phyloP scores from a whole-genome alignment of 257 asterid genomes.

The Nicotiana paniculata region DNA sequence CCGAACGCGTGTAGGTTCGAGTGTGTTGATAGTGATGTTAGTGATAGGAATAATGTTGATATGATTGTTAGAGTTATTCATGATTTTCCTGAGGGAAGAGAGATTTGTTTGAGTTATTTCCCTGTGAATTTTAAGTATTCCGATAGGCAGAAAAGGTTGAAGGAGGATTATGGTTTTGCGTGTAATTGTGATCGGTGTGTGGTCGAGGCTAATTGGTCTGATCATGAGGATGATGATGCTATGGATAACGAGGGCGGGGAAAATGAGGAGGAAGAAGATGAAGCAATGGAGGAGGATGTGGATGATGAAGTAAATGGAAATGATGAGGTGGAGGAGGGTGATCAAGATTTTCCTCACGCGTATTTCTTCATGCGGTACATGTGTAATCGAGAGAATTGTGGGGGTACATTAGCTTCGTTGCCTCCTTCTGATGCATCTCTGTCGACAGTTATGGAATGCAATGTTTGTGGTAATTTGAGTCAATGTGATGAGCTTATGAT shows the following conservation, averaged over 20 bases:
- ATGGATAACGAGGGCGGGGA: constrained; percentile 20
- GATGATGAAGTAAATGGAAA: constrained; percentile 30
- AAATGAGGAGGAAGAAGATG: constrained; percentile 17
- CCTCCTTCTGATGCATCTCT: constrained; percentile 43
- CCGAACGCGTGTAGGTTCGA: constrained; percentile 96
- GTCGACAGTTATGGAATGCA: constrained; percentile 69
- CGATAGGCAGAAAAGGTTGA: constrained; percentile 77
- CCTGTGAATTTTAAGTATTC: constrained; percentile 71
- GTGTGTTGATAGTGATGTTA: constrained; percentile 47
- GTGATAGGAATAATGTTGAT: constrained; percentile 28
- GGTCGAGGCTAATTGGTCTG: constrained; percentile 93
- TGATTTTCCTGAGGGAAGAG: constrained; percentile 66
- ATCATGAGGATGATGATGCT: constrained; percentile 51
- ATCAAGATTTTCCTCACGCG: constrained; percentile 69
- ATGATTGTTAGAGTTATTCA: constrained; percentile 68
- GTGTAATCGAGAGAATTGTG: constrained; percentile 71
- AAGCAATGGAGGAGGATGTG: constrained; percentile 43
- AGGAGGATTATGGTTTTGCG: constrained; percentile 74
- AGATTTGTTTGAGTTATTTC: constrained; percentile 83
- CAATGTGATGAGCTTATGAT: constrained; percentile 25
- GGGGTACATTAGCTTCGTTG: constrained; percentile 91
- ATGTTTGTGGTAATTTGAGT: constrained; percentile 71
- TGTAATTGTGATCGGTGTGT: constrained; percentile 89
- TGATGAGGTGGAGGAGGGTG: constrained; percentile 20
- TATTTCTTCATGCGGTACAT: constrained; percentile 73